Conservation (phyloP, 768 basidiomycete genomes). For the Termitomyces sp. region DNA sequence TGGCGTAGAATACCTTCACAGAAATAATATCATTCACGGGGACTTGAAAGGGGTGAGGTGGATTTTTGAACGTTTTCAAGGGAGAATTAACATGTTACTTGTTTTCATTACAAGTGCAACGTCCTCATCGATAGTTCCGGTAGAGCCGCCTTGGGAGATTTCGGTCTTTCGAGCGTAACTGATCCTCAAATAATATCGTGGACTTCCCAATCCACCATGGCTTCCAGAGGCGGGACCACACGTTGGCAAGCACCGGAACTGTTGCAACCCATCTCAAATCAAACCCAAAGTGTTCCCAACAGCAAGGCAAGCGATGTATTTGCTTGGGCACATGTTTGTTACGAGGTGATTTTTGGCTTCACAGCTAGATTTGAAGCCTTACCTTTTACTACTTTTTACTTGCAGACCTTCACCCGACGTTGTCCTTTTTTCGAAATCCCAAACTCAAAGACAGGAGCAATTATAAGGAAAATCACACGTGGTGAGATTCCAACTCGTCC, state of each 20-base stretch:
- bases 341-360: constrained; percentile 1
- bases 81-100: background rate
- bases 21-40: constrained; percentile 23
- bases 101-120: constrained; percentile 12
- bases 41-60: constrained; percentile 26
- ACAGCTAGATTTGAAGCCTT: no score
- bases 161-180: constrained; percentile 17
- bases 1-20: constrained; percentile 24
- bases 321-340: constrained; percentile 11
- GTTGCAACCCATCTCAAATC: constrained; percentile 4
- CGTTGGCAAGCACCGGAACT: constrained; percentile 15
- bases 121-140: constrained; percentile 17
- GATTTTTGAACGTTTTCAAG: background rate
- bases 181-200: constrained; percentile 11
- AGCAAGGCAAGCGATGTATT: constrained; percentile 10
- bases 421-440: constrained; percentile 3
- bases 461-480: rapidly evolving
- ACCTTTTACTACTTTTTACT: no score
- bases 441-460: no score
- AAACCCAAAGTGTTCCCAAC: no score
- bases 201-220: constrained; percentile 10
- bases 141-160: constrained; percentile 18
- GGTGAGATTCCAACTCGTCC: background rate
- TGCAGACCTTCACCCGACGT: constrained; percentile 8
- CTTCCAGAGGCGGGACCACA: constrained; percentile 5